Conservation (phyloP, 345 rosid species). For the Ceriops zippeliana region DNA sequence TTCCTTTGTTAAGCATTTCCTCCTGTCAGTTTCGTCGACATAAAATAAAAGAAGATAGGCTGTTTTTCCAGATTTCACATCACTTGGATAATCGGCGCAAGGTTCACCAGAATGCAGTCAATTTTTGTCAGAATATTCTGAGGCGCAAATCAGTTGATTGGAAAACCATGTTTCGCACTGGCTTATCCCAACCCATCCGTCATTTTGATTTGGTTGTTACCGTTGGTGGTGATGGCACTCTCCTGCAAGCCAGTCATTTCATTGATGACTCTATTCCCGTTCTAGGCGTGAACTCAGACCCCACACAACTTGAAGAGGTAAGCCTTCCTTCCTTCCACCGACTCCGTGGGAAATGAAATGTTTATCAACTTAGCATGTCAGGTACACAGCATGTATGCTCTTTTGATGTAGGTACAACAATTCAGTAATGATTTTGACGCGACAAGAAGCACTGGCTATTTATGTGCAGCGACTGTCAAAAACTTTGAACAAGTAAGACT, state of each 20-base stretch:
- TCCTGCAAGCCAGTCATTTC: slow-evolving; percentile 88
- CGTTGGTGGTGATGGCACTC: slow-evolving; percentile 93
- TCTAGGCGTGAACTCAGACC: slow-evolving; percentile 90
- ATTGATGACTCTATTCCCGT: slow-evolving; percentile 70
- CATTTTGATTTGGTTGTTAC: slow-evolving; percentile 85
- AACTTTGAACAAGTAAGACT: slow-evolving; percentile 72
- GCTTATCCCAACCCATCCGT: slow-evolving; percentile 45
- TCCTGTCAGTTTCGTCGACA: background rate
- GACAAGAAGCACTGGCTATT: slow-evolving; percentile 76
- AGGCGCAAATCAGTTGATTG: slow-evolving; percentile 63
- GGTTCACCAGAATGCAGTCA: slow-evolving; percentile 67
- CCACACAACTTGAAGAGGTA: slow-evolving; percentile 78
- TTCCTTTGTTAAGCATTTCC: background rate
- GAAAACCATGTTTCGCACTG: slow-evolving; percentile 54
- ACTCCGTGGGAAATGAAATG: no score
- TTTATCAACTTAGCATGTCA: background rate
- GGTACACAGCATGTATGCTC: background rate
- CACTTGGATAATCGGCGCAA: slow-evolving; percentile 67
- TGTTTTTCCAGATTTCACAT: slow-evolving; percentile 37
- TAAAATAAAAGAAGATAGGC: no score
- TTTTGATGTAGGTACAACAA: slow-evolving; percentile 51
- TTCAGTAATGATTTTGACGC: slow-evolving; percentile 74
- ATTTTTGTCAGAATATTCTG: slow-evolving; percentile 62
- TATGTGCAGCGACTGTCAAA: slow-evolving; percentile 77
- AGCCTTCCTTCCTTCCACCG: slow-evolving; percentile 1